A percentile compares a stretch with the other conserved stretches of the same genome.
phyloP scores from a whole-genome alignment of 768 basidiomycete genomes.

The Russula sp. region DNA sequence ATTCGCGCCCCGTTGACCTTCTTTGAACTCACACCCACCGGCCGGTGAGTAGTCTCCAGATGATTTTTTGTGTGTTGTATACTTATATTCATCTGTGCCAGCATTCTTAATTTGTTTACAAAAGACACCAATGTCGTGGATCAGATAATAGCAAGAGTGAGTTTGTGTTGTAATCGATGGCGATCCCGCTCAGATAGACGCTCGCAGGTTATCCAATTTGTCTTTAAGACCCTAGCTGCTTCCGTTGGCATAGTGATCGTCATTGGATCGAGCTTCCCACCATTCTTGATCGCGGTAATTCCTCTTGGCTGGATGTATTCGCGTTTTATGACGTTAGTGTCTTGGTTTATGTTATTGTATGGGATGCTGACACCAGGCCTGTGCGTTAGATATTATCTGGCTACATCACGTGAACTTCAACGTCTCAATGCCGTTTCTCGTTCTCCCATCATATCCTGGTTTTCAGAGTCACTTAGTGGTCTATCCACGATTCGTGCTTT shows the following conservation, averaged over 20 bases:
- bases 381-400: slow-evolving; percentile 69
- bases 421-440: slow-evolving; percentile 85
- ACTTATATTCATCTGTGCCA: slow-evolving; percentile 33
- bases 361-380: neutral
- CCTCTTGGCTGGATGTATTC: slow-evolving; percentile 80
- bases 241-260: slow-evolving; percentile 64
- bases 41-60: slow-evolving; percentile 49
- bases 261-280: slow-evolving; percentile 78
- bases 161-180: slow-evolving; percentile 13
- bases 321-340: slow-evolving; percentile 69
- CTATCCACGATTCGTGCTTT: slow-evolving; percentile 83
- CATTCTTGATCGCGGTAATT: slow-evolving; percentile 70
- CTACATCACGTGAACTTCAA: slow-evolving; percentile 84
- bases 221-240: slow-evolving; percentile 61
- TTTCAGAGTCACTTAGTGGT: slow-evolving; percentile 73
- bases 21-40: slow-evolving; percentile 87
- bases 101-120: slow-evolving; percentile 88
- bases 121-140: slow-evolving; percentile 87
- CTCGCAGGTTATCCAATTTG: slow-evolving; percentile 55
- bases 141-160: slow-evolving; percentile 67
- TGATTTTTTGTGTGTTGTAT: neutral
- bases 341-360: neutral
- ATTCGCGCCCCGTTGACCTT: slow-evolving; percentile 82
- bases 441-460: slow-evolving; percentile 90
- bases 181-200: slow-evolving; percentile 10